Base-by-base conservation (phyloP, 1,284 basidiomycete species). In the Trichosporon coremiiforme region DNA sequence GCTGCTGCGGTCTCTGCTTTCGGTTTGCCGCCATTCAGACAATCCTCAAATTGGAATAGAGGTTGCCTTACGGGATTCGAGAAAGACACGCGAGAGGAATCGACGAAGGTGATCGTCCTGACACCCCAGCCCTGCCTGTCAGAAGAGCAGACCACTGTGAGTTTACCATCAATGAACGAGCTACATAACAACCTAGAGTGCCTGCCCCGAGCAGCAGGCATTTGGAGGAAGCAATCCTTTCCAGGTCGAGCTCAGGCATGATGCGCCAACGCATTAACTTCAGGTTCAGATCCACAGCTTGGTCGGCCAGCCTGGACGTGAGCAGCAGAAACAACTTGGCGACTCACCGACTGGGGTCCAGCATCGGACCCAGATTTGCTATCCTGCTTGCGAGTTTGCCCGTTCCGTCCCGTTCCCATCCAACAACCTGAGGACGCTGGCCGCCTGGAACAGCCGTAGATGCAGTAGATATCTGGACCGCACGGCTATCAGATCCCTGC, bases 211-310 rank as follows among this genome's bases (percentile, higher is more conserved):
- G 88, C 1, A 98, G 85, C 1, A 99, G 85, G 80, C 93, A 97
- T 65, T 86, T 88, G 0, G 94, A 94, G 0, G 82, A 80, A 1
- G 93, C 89, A 31, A 99, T 88, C 82, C 90, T 92, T 66, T 97
- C 95, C 8, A 99, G 87, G 74, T 98, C 88, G 62, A 99, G 88
- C 0, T 88, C 85, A 1, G 97, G 96, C 62, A 99, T 86, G 74
- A 99, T 94, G 9, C 96, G 88, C 96, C 96, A 99, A 36, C 94
- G 88, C 96, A 99, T 98, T 25, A 99, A 87, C 82, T 98, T 98
- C 66, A 99, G 86, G 79, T 99, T 99, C 38, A 99, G 86, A 82
- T 98, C 95, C 9, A 98, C 94, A 0, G 97, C 97, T 82, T 98
- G 96, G 75, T 94, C 90, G 0, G 97, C 95, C 8, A 98, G 87